phyloP scores from a whole-genome alignment of 805 yeast species.

The Saccharomycopsis fodiens region DNA sequence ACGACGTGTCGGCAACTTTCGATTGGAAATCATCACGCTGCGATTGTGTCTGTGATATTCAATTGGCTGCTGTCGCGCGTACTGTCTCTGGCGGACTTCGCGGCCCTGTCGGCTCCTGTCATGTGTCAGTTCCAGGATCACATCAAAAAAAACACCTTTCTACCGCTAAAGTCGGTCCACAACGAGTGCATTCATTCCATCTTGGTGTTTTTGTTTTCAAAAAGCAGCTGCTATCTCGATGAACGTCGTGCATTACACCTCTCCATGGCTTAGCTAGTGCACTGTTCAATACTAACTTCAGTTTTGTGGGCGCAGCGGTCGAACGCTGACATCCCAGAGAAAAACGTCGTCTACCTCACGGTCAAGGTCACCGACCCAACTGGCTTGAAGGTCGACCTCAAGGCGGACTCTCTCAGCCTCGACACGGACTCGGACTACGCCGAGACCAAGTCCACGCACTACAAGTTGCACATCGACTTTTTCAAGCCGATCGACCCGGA shows the following conservation, averaged over 20 bases:
- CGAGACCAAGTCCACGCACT: slow-evolving; percentile 32
- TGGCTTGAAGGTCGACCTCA: slow-evolving; percentile 53
- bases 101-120: no score
- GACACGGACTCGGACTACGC: slow-evolving; percentile 41
- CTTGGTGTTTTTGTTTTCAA: no score
- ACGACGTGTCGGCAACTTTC: no score
- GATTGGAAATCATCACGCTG: no score
- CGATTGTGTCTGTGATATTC: no score
- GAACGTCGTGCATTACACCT: no score
- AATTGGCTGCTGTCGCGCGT: no score
- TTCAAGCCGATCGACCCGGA: slow-evolving; percentile 67
- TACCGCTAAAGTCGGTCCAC: slow-evolving; percentile 9
- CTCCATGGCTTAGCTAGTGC: slow-evolving; percentile 15
- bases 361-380: slow-evolving; percentile 65
- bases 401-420: slow-evolving; percentile 46
- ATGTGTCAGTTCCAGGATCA: no score
- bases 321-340: slow-evolving; percentile 56
- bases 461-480: slow-evolving; percentile 65
- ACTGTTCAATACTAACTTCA: slow-evolving; percentile 30
- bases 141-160: no score
- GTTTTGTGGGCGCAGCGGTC: slow-evolving; percentile 98
- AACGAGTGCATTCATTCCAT: no score
- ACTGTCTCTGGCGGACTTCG: no score
- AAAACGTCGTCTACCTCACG: slow-evolving; percentile 71
- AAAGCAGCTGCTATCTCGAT: no score